phyloP scores from a whole-genome alignment of 2,329 filamentous ascomycete genomes.

The Didymella keratinophila region DNA sequence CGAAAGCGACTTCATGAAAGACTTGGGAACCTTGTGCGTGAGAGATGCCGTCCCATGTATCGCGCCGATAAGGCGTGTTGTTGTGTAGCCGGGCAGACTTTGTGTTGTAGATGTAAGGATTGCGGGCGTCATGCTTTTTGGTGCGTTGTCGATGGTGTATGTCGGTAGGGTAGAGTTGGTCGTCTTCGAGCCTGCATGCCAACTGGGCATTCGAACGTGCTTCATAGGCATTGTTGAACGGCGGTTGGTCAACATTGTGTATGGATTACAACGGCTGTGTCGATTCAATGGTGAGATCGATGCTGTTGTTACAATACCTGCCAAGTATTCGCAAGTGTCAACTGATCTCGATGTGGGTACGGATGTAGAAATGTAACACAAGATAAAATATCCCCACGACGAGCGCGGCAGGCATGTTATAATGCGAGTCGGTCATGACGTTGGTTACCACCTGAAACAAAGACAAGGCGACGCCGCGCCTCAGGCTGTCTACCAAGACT shows the following conservation, averaged over 20 bases:
- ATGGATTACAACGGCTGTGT: not conserved
- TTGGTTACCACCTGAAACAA: slow-evolving; percentile 35
- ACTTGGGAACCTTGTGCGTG: slow-evolving; percentile 45
- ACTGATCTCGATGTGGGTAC: not conserved
- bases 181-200: slow-evolving; percentile 34
- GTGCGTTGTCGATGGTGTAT: slow-evolving; percentile 34
- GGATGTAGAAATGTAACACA: not conserved
- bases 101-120: slow-evolving; percentile 42
- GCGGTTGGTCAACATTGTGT: slow-evolving; percentile 46
- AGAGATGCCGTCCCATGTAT: slow-evolving; percentile 45
- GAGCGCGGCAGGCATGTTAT: slow-evolving; percentile 5
- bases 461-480: slow-evolving; percentile 32
- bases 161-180: slow-evolving; percentile 18
- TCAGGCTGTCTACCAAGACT: slow-evolving; percentile 21
- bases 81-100: slow-evolving; percentile 38
- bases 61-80: slow-evolving; percentile 38
- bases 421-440: slow-evolving; percentile 17
- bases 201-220: slow-evolving; percentile 35
- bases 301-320: not conserved
- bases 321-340: not conserved
- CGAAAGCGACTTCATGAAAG: slow-evolving; percentile 43
- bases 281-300: not conserved
- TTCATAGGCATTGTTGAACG: slow-evolving; percentile 48
- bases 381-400: not conserved
- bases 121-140: slow-evolving; percentile 38